Percentiles rank a stretch among this genome's conserved stretches.
Evolutionary conservation across 2,329 filamentous ascomycete genomes (phyloP).

Genomic region (Talaromyces verruculosus): DNA sequence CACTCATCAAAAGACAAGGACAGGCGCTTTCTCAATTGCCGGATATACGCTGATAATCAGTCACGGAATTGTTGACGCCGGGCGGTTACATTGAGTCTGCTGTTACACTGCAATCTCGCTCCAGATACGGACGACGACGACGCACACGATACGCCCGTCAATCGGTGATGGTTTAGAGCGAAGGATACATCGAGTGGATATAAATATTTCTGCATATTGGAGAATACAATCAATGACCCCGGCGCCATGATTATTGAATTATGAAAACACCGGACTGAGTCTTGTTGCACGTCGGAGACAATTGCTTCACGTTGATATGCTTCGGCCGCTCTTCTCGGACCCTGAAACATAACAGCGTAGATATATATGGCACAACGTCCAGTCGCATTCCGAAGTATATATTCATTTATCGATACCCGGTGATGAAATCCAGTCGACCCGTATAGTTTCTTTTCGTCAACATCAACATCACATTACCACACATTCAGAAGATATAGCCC

Average conservation of each 20-base stretch:
- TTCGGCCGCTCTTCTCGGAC: background rate
- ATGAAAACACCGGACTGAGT: conserved; percentile 18
- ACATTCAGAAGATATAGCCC: background rate
- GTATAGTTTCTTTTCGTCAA: background rate
- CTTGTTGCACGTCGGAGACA: conserved; percentile 5
- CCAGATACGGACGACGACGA: background rate
- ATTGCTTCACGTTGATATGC: background rate
- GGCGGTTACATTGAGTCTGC: background rate
- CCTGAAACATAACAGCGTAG: background rate
- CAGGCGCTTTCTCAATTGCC: background rate
- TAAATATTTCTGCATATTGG: background rate
- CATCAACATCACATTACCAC: background rate
- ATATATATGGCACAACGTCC: background rate
- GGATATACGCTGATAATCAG: background rate
- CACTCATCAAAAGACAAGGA: background rate
- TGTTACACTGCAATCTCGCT: background rate
- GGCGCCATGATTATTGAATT: conserved; percentile 13
- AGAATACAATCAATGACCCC: background rate
- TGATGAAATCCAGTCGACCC: background rate
- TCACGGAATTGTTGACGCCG: background rate
- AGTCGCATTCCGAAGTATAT: background rate
- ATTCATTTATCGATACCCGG: background rate
- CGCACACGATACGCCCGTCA: background rate
- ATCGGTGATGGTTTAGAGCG: background rate
- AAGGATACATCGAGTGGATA: background rate